phyloP scores from a whole-genome alignment of 169 alveolate species.

The Plasmodium vivax region DNA sequence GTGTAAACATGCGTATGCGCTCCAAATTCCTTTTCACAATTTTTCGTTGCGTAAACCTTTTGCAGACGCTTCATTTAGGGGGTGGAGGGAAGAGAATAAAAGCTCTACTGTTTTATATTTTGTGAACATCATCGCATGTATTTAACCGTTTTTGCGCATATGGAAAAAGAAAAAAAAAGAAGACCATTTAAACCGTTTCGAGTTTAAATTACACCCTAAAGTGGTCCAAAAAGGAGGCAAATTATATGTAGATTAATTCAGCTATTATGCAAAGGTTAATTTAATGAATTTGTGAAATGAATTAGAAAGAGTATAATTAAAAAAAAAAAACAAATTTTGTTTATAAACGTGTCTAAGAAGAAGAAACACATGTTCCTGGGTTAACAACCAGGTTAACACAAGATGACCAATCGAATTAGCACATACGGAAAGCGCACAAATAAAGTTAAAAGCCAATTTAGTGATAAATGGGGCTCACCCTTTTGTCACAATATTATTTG shows the following conservation, averaged over 20 bases:
- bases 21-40: not conserved
- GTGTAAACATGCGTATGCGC: not conserved
- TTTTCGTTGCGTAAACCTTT: not conserved
- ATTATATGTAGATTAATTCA: not conserved
- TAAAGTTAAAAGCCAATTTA: not conserved
- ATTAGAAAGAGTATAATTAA: not conserved
- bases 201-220: constrained; percentile 2
- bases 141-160: not conserved
- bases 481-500: not conserved
- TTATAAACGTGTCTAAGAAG: not conserved
- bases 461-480: not conserved
- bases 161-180: not conserved
- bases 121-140: not conserved
- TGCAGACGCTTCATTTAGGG: not conserved
- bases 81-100: not conserved
- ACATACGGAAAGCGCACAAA: not conserved
- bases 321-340: not conserved
- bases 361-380: not conserved
- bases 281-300: not conserved
- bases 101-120: not conserved
- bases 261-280: not conserved
- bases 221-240: not conserved
- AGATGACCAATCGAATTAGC: not conserved
- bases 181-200: not conserved
- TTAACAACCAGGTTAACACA: not conserved